phyloP scores from a whole-genome alignment of 192 early-diverging fungal genomes.

The Coemansia sp. region DNA sequence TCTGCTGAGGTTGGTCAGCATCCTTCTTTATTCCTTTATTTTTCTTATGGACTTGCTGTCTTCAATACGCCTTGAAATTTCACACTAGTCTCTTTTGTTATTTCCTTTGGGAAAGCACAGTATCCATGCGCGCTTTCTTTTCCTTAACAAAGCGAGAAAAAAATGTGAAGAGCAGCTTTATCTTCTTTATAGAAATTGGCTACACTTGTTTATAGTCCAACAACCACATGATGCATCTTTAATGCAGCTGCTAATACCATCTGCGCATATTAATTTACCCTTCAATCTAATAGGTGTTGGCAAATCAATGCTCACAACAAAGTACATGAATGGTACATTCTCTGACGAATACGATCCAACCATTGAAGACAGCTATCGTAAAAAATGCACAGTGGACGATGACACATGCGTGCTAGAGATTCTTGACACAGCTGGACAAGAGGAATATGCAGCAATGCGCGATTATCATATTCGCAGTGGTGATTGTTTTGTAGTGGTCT shows the following conservation, averaged over 20 bases:
- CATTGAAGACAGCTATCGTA: constrained; percentile 88
- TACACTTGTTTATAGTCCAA: too few relatives aligned
- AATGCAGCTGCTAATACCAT: not conserved
- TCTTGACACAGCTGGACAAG: constrained; percentile 89
- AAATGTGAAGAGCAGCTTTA: not conserved
- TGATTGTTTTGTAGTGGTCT: constrained; percentile 83
- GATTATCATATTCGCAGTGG: constrained; percentile 90
- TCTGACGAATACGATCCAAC: constrained; percentile 94
- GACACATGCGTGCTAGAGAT: constrained; percentile 83
- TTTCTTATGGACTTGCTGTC: too few relatives aligned
- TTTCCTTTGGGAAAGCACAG: too few relatives aligned
- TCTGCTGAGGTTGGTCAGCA: too few relatives aligned
- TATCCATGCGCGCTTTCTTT: too few relatives aligned
- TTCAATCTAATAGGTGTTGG: constrained; percentile 57
- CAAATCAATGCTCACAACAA: constrained; percentile 88
- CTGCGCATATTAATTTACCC: not conserved
- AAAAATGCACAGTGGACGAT: constrained; percentile 80
- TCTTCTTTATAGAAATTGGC: too few relatives aligned
- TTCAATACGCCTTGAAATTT: too few relatives aligned
- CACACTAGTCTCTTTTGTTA: too few relatives aligned
- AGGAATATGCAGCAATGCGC: constrained; percentile 76
- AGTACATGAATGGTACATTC: constrained; percentile 91
- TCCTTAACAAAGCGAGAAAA: too few relatives aligned
- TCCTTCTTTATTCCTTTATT: too few relatives aligned
- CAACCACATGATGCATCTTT: not conserved